Conservation (phyloP, 1,284 basidiomycete species). For the Afroboletus lepidellus region DNA sequence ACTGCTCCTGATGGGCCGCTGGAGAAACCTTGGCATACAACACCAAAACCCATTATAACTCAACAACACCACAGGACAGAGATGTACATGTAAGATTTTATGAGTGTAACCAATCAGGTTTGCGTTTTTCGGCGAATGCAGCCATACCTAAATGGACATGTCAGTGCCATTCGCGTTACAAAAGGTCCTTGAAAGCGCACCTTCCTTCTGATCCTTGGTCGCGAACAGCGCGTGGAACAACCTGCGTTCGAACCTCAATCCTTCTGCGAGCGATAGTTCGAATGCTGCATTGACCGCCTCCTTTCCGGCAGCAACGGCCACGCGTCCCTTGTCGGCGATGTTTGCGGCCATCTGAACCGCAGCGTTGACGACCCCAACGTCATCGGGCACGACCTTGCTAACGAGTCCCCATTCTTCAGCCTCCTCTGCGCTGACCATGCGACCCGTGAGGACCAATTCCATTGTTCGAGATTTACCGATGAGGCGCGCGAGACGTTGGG, state of each 20-base stretch:
- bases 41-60: neutral
- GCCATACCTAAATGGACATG: slow-evolving; percentile 67
- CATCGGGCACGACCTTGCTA: slow-evolving; percentile 76
- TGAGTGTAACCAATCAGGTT: slow-evolving; percentile 74
- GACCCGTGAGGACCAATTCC: slow-evolving; percentile 93
- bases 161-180: slow-evolving; percentile 3
- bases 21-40: too few species aligned
- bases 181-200: slow-evolving; percentile 41
- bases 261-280: slow-evolving; percentile 82
- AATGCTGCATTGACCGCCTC: slow-evolving; percentile 94
- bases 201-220: slow-evolving; percentile 97
- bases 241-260: slow-evolving; percentile 84
- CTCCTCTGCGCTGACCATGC: slow-evolving; percentile 77
- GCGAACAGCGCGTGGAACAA: slow-evolving; percentile 94
- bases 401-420: slow-evolving; percentile 87
- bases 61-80: neutral
- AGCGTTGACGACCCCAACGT: slow-evolving; percentile 83
- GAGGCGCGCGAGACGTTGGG: slow-evolving; percentile 80
- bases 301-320: slow-evolving; percentile 91
- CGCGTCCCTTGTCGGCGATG: slow-evolving; percentile 82
- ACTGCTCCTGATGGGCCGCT: neutral
- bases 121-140: slow-evolving; percentile 98
- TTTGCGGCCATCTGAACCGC: slow-evolving; percentile 80
- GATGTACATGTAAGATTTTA: slow-evolving; percentile 6
- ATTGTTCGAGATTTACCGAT: slow-evolving; percentile 95